These are phyloP conservation scores for Alternaria gansuensis DNA, from an alignment of 2,329 filamentous ascomycete genomes.

Conservation along the genomic window DNA sequence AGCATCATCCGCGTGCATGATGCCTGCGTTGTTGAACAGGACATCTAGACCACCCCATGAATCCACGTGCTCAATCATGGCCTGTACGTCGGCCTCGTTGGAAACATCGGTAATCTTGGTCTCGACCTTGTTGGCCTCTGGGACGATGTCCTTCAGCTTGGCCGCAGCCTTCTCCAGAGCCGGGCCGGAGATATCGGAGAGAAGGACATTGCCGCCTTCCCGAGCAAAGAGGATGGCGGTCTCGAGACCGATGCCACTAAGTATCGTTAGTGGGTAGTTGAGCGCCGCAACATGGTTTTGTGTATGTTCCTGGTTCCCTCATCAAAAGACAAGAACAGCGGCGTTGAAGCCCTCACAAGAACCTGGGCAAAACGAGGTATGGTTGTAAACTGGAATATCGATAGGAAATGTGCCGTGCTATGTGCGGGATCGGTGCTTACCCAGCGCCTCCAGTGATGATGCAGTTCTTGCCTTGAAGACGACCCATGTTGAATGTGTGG, in stretches of 20 bases:
- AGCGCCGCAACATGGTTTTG: background rate
- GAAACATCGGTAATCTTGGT: conserved; percentile 79
- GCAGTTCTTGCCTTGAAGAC: conserved; percentile 72
- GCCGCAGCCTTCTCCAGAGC: conserved; percentile 78
- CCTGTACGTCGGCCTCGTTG: conserved; percentile 80
- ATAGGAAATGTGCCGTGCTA: conserved; percentile 3
- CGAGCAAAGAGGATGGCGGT: conserved; percentile 88
- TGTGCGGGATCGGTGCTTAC: conserved; percentile 61
- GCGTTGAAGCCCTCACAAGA: background rate
- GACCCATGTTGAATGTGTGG: conserved; percentile 53
- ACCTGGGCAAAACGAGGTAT: background rate
- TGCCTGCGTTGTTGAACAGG: conserved; percentile 97
- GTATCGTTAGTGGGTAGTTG: conserved; percentile 28
- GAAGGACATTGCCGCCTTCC: conserved; percentile 84
- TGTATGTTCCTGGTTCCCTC: background rate
- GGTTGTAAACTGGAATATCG: background rate
- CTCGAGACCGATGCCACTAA: conserved; percentile 90
- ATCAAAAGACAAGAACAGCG: background rate
- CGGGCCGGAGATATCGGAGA: conserved; percentile 83
- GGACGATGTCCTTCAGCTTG: conserved; percentile 78
- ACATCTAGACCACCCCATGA: conserved; percentile 87
- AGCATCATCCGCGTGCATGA: conserved; percentile 81
- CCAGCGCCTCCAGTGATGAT: conserved; percentile 86
- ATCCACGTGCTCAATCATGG: conserved; percentile 78
- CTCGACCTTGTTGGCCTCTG: conserved; percentile 67